phyloP scores from a whole-genome alignment of 768 basidiomycete genomes.

The Naganishia kalamii region DNA sequence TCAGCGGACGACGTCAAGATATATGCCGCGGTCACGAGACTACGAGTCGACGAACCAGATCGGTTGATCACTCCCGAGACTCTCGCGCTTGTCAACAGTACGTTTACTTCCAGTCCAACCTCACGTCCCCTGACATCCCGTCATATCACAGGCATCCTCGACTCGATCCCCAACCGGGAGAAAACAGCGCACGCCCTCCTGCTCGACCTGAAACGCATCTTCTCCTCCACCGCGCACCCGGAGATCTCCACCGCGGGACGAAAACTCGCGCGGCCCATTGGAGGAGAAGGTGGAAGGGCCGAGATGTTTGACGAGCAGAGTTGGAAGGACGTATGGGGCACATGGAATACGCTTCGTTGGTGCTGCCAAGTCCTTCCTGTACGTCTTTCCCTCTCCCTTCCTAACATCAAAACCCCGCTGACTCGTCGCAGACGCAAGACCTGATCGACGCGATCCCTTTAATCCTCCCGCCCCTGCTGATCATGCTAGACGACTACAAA shows the following conservation, averaged over 20 bases:
- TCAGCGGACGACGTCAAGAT: neutral
- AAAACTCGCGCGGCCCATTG: slow-evolving; percentile 9
- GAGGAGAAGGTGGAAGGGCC: slow-evolving; percentile 17
- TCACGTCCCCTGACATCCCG: too few relatives aligned
- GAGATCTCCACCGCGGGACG: slow-evolving; percentile 16
- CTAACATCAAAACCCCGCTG: neutral
- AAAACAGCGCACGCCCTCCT: neutral
- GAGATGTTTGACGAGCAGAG: slow-evolving; percentile 21
- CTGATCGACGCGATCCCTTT: slow-evolving; percentile 31
- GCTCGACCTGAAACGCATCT: neutral
- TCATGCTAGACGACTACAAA: slow-evolving; percentile 45
- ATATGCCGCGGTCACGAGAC: neutral
- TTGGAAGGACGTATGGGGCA: slow-evolving; percentile 19
- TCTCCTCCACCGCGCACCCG: slow-evolving; percentile 18
- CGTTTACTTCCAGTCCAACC: neutral
- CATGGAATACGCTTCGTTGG: slow-evolving; percentile 14
- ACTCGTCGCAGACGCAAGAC: neutral
- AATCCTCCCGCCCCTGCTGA: slow-evolving; percentile 42
- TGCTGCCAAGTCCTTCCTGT: slow-evolving; percentile 15
- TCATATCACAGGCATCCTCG: neutral
- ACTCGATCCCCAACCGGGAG: neutral
- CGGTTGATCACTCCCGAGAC: neutral
- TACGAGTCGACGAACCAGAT: neutral
- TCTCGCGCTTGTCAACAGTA: neutral
- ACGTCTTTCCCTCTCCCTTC: neutral